Evolutionary conservation across 257 asterid species (phyloP).

Genomic region (Anisodus acutangulus): DNA sequence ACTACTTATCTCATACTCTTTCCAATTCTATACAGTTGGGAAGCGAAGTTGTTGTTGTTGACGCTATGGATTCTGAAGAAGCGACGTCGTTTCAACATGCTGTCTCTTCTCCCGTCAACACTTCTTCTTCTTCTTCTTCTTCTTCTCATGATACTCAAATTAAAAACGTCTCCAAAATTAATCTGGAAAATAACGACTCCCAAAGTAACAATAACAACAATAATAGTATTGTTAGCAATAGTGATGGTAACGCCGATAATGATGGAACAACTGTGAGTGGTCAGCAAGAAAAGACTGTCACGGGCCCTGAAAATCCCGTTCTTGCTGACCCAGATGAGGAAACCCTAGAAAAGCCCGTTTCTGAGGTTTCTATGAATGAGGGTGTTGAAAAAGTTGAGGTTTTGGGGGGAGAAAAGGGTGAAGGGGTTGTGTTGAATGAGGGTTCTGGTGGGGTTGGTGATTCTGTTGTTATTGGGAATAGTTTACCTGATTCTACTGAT

Average conservation of each 20-base stretch:
- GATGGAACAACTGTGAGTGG: conserved; percentile 6
- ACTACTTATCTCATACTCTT: neutral
- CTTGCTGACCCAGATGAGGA: conserved; percentile 31
- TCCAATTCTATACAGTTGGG: neutral
- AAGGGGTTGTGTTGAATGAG: conserved; percentile 26
- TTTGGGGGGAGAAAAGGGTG: conserved; percentile 40
- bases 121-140: neutral
- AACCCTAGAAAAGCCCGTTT: neutral
- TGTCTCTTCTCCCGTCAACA: conserved; percentile 15
- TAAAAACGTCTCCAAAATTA: neutral
- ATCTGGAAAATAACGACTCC: neutral
- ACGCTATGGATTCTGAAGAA: neutral
- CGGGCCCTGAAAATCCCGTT: neutral
- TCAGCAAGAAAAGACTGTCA: neutral
- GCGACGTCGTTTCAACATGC: neutral
- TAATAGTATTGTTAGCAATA: too few relatives aligned
- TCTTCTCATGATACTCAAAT: neutral
- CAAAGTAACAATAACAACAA: neutral
- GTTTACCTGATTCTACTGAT: neutral
- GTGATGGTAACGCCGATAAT: too few relatives aligned
- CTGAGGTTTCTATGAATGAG: conserved; percentile 43
- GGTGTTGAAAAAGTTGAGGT: conserved; percentile 38
- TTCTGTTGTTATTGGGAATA: neutral
- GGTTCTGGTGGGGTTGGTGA: conserved; percentile 23
- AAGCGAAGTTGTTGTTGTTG: neutral